A percentile compares a stretch with the other conserved stretches of the same genome.
phyloP scores from a whole-genome alignment of 345 rosid species.

The Syzygium grande region DNA sequence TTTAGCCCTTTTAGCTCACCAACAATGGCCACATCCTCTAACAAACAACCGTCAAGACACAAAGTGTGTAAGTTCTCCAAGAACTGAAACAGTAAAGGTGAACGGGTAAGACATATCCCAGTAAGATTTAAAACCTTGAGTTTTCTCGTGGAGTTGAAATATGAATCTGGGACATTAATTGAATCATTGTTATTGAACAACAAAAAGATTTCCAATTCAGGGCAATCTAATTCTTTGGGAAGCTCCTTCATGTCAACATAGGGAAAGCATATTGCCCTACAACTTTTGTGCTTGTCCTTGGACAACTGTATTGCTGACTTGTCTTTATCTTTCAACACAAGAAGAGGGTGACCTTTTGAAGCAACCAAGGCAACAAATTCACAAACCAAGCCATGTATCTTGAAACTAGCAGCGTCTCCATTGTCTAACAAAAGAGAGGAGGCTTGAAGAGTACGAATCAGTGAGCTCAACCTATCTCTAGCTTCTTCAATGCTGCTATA shows the following conservation, averaged over 20 bases:
- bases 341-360: no score
- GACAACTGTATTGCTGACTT: fast-evolving
- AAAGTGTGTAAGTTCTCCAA: neutral
- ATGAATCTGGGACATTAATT: neutral
- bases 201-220: neutral
- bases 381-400: no score
- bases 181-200: neutral
- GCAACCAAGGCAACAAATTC: no score
- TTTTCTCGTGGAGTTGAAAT: neutral
- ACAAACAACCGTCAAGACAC: neutral
- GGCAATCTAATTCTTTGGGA: neutral
- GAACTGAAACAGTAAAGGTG: neutral
- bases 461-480: no score
- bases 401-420: no score
- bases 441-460: no score
- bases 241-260: neutral
- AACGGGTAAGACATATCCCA: neutral
- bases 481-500: no score
- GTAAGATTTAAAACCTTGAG: neutral
- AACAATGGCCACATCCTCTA: neutral
- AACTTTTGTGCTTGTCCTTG: neutral
- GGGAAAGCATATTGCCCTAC: neutral
- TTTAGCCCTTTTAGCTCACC: neutral
- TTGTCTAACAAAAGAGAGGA: no score
- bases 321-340: no score